Base-by-base conservation (phyloP, 2,329 filamentous ascomycete species). In the Rhinocladiella similis region DNA sequence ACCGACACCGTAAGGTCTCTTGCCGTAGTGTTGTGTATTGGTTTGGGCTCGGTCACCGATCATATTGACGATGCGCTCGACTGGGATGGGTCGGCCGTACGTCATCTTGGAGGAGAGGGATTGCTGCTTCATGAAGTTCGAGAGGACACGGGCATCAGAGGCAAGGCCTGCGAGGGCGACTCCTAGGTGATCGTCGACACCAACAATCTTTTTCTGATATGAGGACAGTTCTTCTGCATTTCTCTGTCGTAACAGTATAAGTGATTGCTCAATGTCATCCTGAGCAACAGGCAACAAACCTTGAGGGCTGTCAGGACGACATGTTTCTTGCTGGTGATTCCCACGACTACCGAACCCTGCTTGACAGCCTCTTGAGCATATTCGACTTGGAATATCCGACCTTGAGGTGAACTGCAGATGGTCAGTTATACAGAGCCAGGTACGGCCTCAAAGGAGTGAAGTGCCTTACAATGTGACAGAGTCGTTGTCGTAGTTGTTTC, bases 401-500 rank as follows among this genome's bases (percentile, higher is more conserved):
- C 94, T 82, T 99, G 94, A 63, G 94, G 94, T 69, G 94, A 99
- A 86, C 92, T 97, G 70, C 55, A 56, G 52, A 54, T 47, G 18
- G 29, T 33, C 10, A 33, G 29, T 33, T 33, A 33, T 33, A 33
- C 38, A 62, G 56, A 46, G 20, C 22, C 47, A 39, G 50, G 19
- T 10, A 36, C 25, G 20, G 10, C 53, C 48, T 46, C 38, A 51
- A 27, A 54, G 42, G 19, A 53, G 19, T 49, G 49, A 54, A 38
- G 51, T 47, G 56, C 38, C 87, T 78, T 83, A 96, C 91, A 97
- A 99, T 79, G 94, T 99, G 79, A 97, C 92, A 63, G 93, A 96
- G 78, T 99, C 94, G 86, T 99, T 99, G 81, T 99, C 94, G 83
- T 99, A 99, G 79, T 97, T 97, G 83, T 99, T 99, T 79, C 94